Evolutionary conservation across 805 yeast species (phyloP), one percentile per base, ranked within the genome.

Genomic region (Cyberlindnera mycetangii): DNA sequence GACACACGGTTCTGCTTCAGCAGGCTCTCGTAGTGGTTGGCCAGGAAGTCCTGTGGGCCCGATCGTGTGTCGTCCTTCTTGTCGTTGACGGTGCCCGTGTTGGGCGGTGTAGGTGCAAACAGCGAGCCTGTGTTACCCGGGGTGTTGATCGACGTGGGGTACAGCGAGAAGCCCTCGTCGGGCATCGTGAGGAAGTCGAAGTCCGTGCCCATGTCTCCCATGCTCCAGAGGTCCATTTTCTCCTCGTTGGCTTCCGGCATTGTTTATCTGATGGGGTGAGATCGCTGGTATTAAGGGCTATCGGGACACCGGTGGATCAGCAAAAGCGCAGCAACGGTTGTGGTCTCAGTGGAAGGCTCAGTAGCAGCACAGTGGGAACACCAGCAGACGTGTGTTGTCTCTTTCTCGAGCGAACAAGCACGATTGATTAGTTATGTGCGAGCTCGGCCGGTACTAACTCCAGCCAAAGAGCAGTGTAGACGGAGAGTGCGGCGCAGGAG

Each of bases 111-210:
- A n/a, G 42, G 50, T 1, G 49, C 52, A 40, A 49, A 49, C 15
- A 49, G 42, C 17, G 52, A 49, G 9, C 45, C 47, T 3, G 49
- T 37, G 39, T 40, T 42, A 7, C 44, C 51, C 11, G 49, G 49
- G 3, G 47, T 39, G 34, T 46, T 44, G 39, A 44, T 39, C 10
- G 42, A 35, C n/a, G 32, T 33, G 22, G 34, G 41, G 16, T 24
- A 37, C 24, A 31, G 39, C 20, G 16, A 40, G 33, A 54, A 53
- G 37, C 42, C 16, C 0, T 55, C 60, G 18, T 54, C 55, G 2
- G 60, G 54, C 24, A 52, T 52, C 22, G 49, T 50, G 19, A 59
- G 46, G 18, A 58, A 50, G 49, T 56, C 56, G 41, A 59, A 57
- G 27, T 58, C 61, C 5, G 52, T 24, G 17, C 39, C 47, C 27